Evolutionary conservation across 2,329 filamentous ascomycete genomes (phyloP).

Genomic region (Cercospora canescens): DNA sequence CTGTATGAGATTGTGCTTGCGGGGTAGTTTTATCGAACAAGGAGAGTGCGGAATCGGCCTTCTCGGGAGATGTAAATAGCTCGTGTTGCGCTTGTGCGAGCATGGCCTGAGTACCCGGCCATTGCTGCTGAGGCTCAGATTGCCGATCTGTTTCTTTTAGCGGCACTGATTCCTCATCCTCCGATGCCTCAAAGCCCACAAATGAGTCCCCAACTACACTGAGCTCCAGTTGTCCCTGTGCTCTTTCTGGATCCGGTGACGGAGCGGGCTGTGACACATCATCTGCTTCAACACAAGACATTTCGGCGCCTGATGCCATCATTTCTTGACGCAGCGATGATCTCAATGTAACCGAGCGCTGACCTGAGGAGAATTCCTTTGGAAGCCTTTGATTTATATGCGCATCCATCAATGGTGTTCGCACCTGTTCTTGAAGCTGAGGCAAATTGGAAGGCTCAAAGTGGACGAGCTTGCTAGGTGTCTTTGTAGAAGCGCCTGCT

Average conservation of each 20-base stretch:
- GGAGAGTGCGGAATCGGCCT: conserved; percentile 16
- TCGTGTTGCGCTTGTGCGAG: conserved; percentile 33
- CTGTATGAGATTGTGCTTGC: conserved; percentile 37
- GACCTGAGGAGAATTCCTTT: not conserved
- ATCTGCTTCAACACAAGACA: conserved; percentile 16
- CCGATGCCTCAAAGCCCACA: not conserved
- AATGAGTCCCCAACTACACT: conserved; percentile 1
- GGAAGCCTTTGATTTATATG: conserved; percentile 23
- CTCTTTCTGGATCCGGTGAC: not conserved
- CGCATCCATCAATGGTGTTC: conserved; percentile 23
- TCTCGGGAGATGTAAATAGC: conserved; percentile 32
- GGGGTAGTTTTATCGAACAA: conserved; percentile 24
- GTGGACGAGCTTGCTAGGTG: conserved; percentile 2
- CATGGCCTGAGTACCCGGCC: conserved; percentile 32
- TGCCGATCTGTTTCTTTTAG: not conserved
- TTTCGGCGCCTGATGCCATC: conserved; percentile 27
- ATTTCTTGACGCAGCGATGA: conserved; percentile 28
- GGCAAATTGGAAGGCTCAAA: conserved; percentile 6
- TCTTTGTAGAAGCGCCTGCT: conserved; percentile 5
- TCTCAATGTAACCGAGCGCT: conserved; percentile 22
- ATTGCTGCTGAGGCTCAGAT: conserved; percentile 1
- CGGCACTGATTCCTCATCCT: not conserved
- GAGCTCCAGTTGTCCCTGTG: not conserved
- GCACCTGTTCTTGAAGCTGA: not conserved
- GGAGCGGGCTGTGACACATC: conserved; percentile 21